Evolutionary conservation across 164 flowering plant genomes (phyloP), one percentile per base, ranked within the genome.

Genomic region (Macadamia integrifolia): DNA sequence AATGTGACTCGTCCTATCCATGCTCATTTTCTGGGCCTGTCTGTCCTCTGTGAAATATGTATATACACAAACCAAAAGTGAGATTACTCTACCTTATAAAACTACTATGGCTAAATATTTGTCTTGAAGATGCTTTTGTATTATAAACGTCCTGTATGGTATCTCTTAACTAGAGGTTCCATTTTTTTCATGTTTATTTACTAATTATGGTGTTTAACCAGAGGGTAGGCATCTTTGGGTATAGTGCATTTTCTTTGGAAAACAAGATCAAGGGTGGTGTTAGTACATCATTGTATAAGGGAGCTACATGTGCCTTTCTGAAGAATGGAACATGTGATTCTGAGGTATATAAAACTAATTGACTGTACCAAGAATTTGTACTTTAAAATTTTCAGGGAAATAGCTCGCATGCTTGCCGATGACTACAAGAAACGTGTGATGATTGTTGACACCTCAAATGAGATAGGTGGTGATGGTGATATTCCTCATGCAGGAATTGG

Each of bases 381-480:
- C 62, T 30, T 35, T 29, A 2, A 42, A 17, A 43, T 57, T 74
- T 77, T n/a, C 74, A 91, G 98, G 83, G 98, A 93, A 74, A 80
- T 93, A 76, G 94, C 98, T 69, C 81, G 98, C 68, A 90, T 91
- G 87, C 96, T 91, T 71, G 98, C 97, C 43, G 87, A 91, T 85
- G 98, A 93, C 66, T 90, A 78, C 70, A 75, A 71, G 68, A 91
- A 90, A 80, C 88, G 98, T 52, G 98, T 93, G 35, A 89, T 93
- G 97, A 91, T 93, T 79, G 96, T 93, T 75, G 98, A 93, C 73
- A 91, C 96, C 29, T 93, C 98, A 67, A 93, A 91, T 84, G 97
- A 93, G 78, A 93, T 93, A 52, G 98, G 98, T 74, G 97, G 98
- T 35, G 97, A 93, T 85, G 98, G 96, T 60, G 98, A 93, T 78